Conservation (phyloP, 2,329 filamentous ascomycete genomes). For the Fusarium nodosum region DNA sequence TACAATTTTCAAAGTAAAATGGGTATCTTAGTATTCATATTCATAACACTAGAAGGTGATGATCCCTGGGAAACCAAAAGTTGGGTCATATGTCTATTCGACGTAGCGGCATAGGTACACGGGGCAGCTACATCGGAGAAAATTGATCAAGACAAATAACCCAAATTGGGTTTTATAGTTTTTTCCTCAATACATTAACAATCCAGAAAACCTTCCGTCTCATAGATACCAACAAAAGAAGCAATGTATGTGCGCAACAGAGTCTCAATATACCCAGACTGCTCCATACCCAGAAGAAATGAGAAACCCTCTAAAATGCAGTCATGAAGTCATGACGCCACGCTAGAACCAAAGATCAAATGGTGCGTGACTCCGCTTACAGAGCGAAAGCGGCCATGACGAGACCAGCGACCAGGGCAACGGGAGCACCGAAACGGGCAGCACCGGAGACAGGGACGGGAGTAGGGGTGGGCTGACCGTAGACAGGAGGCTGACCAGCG, state of each 20-base stretch:
- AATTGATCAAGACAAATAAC: conserved; percentile 49
- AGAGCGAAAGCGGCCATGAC: conserved; percentile 60
- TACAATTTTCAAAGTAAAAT: conserved; percentile 4
- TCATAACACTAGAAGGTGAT: conserved; percentile 27
- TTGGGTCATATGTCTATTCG: conserved; percentile 51
- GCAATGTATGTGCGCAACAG: conserved; percentile 51
- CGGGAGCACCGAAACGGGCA: conserved; percentile 54
- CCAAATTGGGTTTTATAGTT: conserved; percentile 49
- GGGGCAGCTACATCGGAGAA: conserved; percentile 46
- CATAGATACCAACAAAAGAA: conserved; percentile 47
- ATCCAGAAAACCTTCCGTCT: conserved; percentile 50
- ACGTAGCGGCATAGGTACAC: conserved; percentile 48
- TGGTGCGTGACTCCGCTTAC: conserved; percentile 52
- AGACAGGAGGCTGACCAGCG: conserved; percentile 44
- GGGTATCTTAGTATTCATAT: conserved; percentile 37
- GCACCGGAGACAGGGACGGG: conserved; percentile 49
- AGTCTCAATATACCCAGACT: conserved; percentile 46
- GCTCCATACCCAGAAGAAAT: conserved; percentile 47
- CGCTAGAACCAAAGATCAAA: conserved; percentile 45
- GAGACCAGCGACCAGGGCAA: conserved; percentile 58
- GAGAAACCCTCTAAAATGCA: conserved; percentile 51
- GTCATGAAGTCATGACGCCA: conserved; percentile 51
- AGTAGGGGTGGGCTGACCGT: conserved; percentile 37
- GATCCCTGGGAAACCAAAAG: conserved; percentile 9
- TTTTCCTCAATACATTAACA: conserved; percentile 51